These are phyloP conservation scores for Termitomyces sp. DNA, from an alignment of 768 basidiomycete species.

Conservation along the genomic window DNA sequence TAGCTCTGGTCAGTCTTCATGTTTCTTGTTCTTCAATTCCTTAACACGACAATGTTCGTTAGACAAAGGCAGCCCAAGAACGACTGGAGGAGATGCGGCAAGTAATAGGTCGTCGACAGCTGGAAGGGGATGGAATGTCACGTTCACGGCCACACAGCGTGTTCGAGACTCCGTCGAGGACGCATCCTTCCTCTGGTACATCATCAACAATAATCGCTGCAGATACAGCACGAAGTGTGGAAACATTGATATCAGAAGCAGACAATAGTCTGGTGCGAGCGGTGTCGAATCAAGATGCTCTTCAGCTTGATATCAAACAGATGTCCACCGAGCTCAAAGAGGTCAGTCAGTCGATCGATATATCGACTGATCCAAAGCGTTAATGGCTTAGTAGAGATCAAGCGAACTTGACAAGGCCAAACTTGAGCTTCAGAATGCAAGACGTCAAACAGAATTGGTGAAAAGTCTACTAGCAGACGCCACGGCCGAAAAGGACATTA, in stretches of 20 bases:
- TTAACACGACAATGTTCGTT: background rate
- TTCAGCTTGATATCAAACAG: constrained; percentile 49
- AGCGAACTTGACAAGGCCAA: constrained; percentile 62
- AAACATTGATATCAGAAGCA: constrained; percentile 52
- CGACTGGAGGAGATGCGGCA: constrained; percentile 84
- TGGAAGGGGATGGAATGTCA: constrained; percentile 44
- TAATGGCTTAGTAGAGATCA: constrained; percentile 41
- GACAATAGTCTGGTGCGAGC: constrained; percentile 57
- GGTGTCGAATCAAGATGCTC: constrained; percentile 50
- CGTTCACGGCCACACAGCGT: constrained; percentile 45
- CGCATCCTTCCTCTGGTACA: constrained; percentile 1
- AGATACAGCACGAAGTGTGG: constrained; percentile 45
- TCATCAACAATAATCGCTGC: constrained; percentile 27
- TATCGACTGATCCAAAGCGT: background rate
- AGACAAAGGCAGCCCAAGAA: constrained; percentile 76
- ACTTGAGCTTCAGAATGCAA: constrained; percentile 65
- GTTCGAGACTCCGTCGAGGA: constrained; percentile 30
- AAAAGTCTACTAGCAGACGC: constrained; percentile 76
- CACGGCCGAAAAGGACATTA: constrained; percentile 86
- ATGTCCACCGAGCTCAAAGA: constrained; percentile 55
- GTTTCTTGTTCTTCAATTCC: background rate
- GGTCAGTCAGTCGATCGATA: constrained; percentile 46
- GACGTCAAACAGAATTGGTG: constrained; percentile 75
- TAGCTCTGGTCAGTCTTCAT: constrained; percentile 39
- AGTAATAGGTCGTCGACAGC: constrained; percentile 59